Evolutionary conservation across 2,329 filamentous ascomycete genomes (phyloP), one percentile per base, ranked within the genome.

Genomic region (Ramularia collo-cygni): DNA sequence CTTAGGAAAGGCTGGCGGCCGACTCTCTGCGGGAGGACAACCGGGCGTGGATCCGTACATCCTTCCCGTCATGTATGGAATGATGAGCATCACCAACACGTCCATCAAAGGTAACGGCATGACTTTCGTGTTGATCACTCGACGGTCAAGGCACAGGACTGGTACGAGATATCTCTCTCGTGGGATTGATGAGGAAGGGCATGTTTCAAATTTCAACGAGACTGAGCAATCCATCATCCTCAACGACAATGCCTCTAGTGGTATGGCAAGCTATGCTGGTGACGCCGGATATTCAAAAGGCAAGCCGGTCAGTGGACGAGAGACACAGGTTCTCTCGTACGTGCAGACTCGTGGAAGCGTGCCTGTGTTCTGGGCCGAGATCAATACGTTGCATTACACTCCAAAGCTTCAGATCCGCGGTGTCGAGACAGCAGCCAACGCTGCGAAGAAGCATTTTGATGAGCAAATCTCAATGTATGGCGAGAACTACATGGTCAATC

Each of bases 121-220:
- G 47, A 95, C 88, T 14, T 79, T 96, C 52, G 78, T 81, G 27
- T 75, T 98, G 36, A 90, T 96, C 55, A 94, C 90, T 17, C 77
- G 92, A 47, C 79, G 92, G 54, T 95, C 89, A 15, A 77, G 93
- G 52, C 81, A 92, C 64, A 79, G 90, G 47, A 89, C 82, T 26
- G 92, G 92, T 31, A 96, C 92, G 12, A 75, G 93, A 59, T 96
- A 95, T 67, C 92, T 98, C 61, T 93, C 92, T 2, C 81, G 92
- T 50, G 92, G 92, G 37, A 79, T 96, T 33, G 90, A 98, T 59
- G 89, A 95, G 50, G 74, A 92, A 46, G 92, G 92, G 16, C 80
- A 96, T 61, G 92, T 92, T n/a, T 87, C 92, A 51, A 98, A 98
- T 63, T 98, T 90, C 74, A 98, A 98, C 60, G 92, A 98, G 71